Base-by-base conservation (phyloP, 805 yeast species). In the Monosporozyma siamensis region DNA sequence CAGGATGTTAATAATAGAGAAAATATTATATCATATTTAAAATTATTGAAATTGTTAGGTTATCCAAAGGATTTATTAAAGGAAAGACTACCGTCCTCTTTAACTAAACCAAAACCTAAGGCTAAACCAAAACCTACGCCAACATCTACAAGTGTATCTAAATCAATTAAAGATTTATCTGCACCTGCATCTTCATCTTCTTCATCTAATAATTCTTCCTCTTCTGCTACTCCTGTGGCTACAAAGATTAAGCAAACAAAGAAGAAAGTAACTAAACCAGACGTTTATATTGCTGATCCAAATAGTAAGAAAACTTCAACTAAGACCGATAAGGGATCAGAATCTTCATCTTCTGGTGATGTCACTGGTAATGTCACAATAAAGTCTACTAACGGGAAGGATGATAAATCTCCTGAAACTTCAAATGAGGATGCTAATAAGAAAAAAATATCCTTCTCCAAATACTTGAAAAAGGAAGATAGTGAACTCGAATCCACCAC, bases 361-460 rank as follows among this genome's bases (percentile, higher is more conserved):
- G 6, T 9, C 5, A 10, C 24, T 14, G 12, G 21, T 12, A 20
- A 20, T 18, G 18, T 6, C 10, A 36, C 5, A n/a, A 15, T 2
- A 7, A 17, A 2, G 9, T 10, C 27, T 9, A 36, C 6, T 25
- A 17, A 15, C 18, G 24, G 12, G 4, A 26, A 37, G n/a, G 14
- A 17, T 11, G 30, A 37, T 20, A 22, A 35, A 9, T 3, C 22
- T 24, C n/a, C n/a, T n/a, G n/a, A n/a, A n/a, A n/a, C n/a, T n/a
- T n/a, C n/a, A n/a, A 24, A 15, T 23, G 38, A 35, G 8, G 38
- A n/a, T 18, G 35, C 48, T n/a, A 49, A 52, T 10, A 58, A 58
- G 44, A 61, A 61, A 41, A 59, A 59, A 42, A 58, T 61, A n/a
- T 57, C 65, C 18, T 61, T 61, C 40, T 55, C 63, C 1, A 59